A percentile compares a stretch with the other conserved stretches of the same genome.
These are phyloP conservation scores for Porogramme epimiltina DNA, from an alignment of 1,284 basidiomycete species.

Conservation along the genomic window DNA sequence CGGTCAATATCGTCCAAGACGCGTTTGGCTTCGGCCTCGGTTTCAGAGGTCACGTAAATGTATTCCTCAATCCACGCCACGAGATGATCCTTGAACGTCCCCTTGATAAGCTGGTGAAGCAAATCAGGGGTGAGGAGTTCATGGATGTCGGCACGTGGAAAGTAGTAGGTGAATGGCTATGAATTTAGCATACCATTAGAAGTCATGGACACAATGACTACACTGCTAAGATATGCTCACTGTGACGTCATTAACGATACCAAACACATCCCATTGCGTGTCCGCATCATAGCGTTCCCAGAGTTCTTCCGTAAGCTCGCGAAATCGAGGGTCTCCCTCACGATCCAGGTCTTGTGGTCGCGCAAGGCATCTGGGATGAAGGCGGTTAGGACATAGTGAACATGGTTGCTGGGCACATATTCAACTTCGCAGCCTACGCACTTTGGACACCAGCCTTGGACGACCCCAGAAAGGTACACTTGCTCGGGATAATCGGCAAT, in stretches of 20 bases:
- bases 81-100: constrained; percentile 20
- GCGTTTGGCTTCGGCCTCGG: neutral
- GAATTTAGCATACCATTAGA: too few relatives aligned
- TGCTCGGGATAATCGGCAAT: constrained; percentile 16
- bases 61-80: constrained; percentile 14
- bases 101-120: constrained; percentile 10
- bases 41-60: neutral
- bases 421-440: too few relatives aligned
- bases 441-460: constrained; percentile 13
- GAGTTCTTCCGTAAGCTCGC: too few relatives aligned
- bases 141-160: constrained; percentile 11
- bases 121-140: constrained; percentile 11
- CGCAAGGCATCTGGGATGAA: too few relatives aligned
- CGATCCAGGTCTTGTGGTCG: too few relatives aligned
- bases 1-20: constrained; percentile 23
- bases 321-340: too few relatives aligned
- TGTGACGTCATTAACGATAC: too few relatives aligned
- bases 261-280: too few relatives aligned
- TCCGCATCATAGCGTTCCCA: too few relatives aligned
- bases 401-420: neutral
- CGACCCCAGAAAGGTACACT: neutral
- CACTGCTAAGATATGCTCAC: too few relatives aligned
- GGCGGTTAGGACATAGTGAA: too few relatives aligned
- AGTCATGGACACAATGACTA: too few relatives aligned
- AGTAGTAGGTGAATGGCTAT: constrained; percentile 8